A percentile compares a stretch with the other conserved stretches of the same genome.
Evolutionary conservation across 192 early-diverging fungal species (phyloP).

Genomic region (Chytriomyces sp.): DNA sequence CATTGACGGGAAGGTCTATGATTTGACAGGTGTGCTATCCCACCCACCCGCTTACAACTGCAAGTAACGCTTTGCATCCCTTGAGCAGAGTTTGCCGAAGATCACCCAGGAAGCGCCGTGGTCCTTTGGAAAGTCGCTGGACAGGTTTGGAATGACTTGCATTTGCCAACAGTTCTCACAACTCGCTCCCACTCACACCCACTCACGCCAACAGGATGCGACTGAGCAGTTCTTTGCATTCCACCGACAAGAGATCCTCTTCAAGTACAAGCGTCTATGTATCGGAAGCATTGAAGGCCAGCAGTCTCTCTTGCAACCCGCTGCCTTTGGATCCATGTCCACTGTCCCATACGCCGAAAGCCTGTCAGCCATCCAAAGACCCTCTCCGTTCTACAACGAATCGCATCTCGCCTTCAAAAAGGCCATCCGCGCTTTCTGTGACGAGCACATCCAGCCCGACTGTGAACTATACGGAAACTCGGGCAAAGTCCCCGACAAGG

Average conservation of each 20-base stretch:
- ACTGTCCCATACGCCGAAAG: constrained; percentile 30
- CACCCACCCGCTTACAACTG: neutral
- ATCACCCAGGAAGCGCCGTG: constrained; percentile 35
- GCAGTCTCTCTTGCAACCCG: constrained; percentile 29
- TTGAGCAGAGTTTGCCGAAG: constrained; percentile 34
- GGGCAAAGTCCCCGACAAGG: constrained; percentile 1
- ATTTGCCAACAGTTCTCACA: neutral
- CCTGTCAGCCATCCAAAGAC: neutral
- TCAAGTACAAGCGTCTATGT: constrained; percentile 25
- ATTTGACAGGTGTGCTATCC: constrained; percentile 29
- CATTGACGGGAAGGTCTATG: constrained; percentile 41
- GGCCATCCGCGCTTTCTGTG: constrained; percentile 51
- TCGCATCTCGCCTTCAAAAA: constrained; percentile 50
- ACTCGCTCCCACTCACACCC: neutral
- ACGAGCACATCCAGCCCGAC: constrained; percentile 7
- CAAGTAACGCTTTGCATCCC: neutral
- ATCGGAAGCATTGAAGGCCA: constrained; percentile 46
- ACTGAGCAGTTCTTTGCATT: constrained; percentile 25
- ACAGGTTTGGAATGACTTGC: constrained; percentile 47
- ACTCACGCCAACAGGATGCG: neutral
- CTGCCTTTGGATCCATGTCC: constrained; percentile 4
- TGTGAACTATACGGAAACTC: neutral
- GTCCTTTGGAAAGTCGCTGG: constrained; percentile 63
- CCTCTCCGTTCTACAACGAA: constrained; percentile 52
- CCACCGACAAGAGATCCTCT: constrained; percentile 26